Percentiles rank a stretch among this genome's conserved stretches.
phyloP scores from a whole-genome alignment of 768 basidiomycete species.

The Tylopilus plumbeoviolaceoides region DNA sequence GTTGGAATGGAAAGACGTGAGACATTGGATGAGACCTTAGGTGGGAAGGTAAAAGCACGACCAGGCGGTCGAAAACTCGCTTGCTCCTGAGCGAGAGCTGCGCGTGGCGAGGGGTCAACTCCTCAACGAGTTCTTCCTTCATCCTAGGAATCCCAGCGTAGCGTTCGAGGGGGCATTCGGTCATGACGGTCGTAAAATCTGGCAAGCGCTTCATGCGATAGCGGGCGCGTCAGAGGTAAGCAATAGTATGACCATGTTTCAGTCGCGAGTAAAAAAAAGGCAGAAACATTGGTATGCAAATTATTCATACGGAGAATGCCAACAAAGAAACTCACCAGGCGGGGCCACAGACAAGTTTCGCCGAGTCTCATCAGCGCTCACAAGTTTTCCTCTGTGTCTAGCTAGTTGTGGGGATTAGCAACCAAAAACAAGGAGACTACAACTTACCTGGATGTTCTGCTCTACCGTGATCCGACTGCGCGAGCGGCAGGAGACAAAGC shows the following conservation, averaged over 20 bases:
- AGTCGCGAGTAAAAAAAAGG: conserved; percentile 3
- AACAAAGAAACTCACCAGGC: conserved; percentile 13
- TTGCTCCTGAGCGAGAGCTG: conserved; percentile 9
- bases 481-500: conserved; percentile 8
- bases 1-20: neutral
- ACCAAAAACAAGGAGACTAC: too few species aligned
- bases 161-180: conserved; percentile 6
- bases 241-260: conserved; percentile 3
- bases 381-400: neutral
- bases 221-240: neutral
- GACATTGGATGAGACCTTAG: conserved; percentile 3
- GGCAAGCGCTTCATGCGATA: conserved; percentile 9
- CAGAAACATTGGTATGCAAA: neutral
- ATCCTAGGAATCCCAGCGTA: neutral
- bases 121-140: conserved; percentile 2
- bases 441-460: conserved; percentile 3
- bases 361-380: conserved; percentile 8
- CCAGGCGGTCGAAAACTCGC: conserved; percentile 12
- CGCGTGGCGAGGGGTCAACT: neutral
- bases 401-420: too few species aligned
- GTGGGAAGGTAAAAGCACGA: conserved; percentile 12
- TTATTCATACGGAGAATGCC: neutral
- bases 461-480: conserved; percentile 11
- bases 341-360: neutral
- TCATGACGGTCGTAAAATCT: conserved; percentile 22